These are phyloP conservation scores for Pseudohalonectria lignicola DNA, from an alignment of 2,329 filamentous ascomycete genomes.

Conservation along the genomic window DNA sequence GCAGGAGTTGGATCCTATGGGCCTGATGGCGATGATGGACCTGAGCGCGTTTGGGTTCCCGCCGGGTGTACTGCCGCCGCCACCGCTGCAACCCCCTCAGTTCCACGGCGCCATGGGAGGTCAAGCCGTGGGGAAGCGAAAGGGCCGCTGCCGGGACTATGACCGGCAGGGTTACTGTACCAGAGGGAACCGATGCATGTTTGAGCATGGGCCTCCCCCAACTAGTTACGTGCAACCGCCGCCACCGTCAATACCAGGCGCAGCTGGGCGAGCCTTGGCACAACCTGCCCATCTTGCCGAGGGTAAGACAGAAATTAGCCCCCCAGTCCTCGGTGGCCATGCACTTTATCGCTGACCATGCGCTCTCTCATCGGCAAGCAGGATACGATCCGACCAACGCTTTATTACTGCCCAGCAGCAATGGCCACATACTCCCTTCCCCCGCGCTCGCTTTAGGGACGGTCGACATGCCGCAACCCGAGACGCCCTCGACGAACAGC, in stretches of 20 bases:
- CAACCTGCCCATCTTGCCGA: not conserved
- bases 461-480: too few species aligned
- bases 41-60: too few species aligned
- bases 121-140: too few species aligned
- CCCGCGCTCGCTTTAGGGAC: conserved; percentile 1
- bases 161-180: conserved; percentile 64
- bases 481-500: conserved; percentile 3
- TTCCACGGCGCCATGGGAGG: too few species aligned
- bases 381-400: conserved; percentile 52
- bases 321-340: too few species aligned
- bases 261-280: too few species aligned
- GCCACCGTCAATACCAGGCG: too few species aligned
- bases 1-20: not conserved
- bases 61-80: conserved; percentile 6
- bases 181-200: conserved; percentile 54
- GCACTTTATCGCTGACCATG: not conserved
- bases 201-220: conserved; percentile 44
- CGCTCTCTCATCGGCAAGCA: conserved; percentile 8
- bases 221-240: not conserved
- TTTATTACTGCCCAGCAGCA: conserved; percentile 12
- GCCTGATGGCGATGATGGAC: not conserved
- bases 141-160: conserved; percentile 55
- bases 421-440: conserved; percentile 3
- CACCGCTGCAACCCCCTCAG: too few species aligned
- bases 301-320: too few species aligned